Evolutionary conservation across 1,284 basidiomycete species (phyloP).

Genomic region (Malassezia equina): DNA sequence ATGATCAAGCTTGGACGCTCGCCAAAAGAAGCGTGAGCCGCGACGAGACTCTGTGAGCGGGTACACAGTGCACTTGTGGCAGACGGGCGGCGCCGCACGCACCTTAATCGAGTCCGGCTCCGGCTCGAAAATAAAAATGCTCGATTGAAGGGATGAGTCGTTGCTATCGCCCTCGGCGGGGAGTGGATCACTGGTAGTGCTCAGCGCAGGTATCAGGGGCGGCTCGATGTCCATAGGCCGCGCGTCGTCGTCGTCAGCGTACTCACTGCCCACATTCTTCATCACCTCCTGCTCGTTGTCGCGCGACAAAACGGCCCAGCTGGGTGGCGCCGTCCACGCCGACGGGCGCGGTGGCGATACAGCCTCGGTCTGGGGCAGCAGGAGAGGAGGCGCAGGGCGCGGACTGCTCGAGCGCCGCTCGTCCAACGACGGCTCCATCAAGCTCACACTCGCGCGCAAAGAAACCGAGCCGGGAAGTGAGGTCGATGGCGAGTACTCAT

Average conservation of each 20-base stretch:
- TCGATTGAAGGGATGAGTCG: not conserved
- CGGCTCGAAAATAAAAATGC: slow-evolving; percentile 11
- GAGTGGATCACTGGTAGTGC: not conserved
- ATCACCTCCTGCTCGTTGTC: slow-evolving; percentile 23
- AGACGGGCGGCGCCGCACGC: not conserved
- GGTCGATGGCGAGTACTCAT: not conserved
- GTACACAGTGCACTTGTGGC: not conserved
- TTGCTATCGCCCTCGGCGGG: not conserved
- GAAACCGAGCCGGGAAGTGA: not conserved
- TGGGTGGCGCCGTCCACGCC: slow-evolving; percentile 45
- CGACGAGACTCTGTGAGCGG: not conserved
- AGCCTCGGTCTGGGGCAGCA: not conserved
- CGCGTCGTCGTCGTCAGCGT: slow-evolving; percentile 25
- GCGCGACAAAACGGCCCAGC: slow-evolving; percentile 44
- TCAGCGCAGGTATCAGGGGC: not conserved
- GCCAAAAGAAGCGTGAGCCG: slow-evolving; percentile 1
- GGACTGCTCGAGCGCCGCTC: not conserved
- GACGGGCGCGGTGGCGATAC: slow-evolving; percentile 20
- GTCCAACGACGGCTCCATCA: slow-evolving; percentile 2
- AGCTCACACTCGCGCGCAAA: not conserved
- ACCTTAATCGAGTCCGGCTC: not conserved
- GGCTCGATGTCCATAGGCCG: not conserved
- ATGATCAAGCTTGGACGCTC: not conserved
- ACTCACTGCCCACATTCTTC: slow-evolving; percentile 29
- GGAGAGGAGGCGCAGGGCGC: not conserved